Evolutionary conservation across 1,284 basidiomycete genomes (phyloP), one percentile per base, ranked within the genome.

Genomic region (Leccinum griseonigrum): DNA sequence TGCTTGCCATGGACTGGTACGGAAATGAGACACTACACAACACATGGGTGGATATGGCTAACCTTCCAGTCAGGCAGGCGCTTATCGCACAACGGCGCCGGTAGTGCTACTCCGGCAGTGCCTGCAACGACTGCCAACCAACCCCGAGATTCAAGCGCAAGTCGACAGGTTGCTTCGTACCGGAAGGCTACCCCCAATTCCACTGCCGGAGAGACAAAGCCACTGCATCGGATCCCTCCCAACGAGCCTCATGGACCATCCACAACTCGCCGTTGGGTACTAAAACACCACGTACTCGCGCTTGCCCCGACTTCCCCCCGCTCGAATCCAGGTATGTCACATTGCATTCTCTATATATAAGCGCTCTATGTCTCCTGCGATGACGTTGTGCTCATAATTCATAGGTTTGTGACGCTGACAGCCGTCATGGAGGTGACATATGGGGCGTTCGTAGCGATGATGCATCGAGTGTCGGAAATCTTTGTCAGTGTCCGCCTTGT

Each of bases 1-100:
- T 82, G 2, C 77, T 83, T 0, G 81, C 83, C 1, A 86, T 88
- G 85, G 77, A 85, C 60, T 87, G 85, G 85, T 83, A 81, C 60
- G 85, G 86, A 4, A 83, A 82, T 54, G 67, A 77, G 51, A 75
- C 73, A 26, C 74, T 86, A 31, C 76, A 79, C 32, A 73, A 75
- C 5, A 81, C 81, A 0, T 43, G 51, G 56, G 26, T 26, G 29
- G 13, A 54, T 31, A 72, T 61, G 34, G 63, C 59, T 50, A 43
- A 54, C 57, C 54, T 60, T 31, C 70, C 69, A 34, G 67, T 64
- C 26, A 82, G 85, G 71, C 82, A 80, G 40, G 80, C 79, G 1
- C 82, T 83, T n/a, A 26, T 81, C 79, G 5, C 85, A 81, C 69
- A 81, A 79, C 34, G 50, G 29, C 4, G 53, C 34, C 3, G 58